phyloP scores from a whole-genome alignment of 2,329 filamentous ascomycete species.

The Whalleya microplaca region DNA sequence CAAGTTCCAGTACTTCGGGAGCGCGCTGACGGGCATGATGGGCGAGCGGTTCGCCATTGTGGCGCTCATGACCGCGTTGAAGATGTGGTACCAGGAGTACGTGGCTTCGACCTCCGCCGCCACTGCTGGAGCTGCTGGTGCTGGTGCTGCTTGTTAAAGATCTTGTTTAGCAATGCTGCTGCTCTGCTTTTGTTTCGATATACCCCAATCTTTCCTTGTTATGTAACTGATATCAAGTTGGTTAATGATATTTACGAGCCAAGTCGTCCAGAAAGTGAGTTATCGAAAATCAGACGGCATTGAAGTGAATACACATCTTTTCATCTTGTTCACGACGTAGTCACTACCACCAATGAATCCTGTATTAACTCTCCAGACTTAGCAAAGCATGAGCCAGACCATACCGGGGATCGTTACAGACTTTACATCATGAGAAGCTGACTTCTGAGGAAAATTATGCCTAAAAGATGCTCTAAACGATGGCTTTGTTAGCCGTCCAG shows the following conservation, averaged over 20 bases:
- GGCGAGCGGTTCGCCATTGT: constrained; percentile 27
- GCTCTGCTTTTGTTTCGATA: constrained; percentile 24
- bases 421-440: constrained; percentile 36
- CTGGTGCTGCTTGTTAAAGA: neutral
- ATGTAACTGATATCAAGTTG: neutral
- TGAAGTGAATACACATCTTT: too few species aligned
- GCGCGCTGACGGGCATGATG: constrained; percentile 26
- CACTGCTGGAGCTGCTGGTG: constrained; percentile 29
- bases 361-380: too few species aligned
- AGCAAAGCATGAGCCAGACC: constrained; percentile 36
- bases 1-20: constrained; percentile 29
- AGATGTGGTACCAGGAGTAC: constrained; percentile 15
- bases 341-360: too few species aligned
- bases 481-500: neutral
- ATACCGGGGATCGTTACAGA: constrained; percentile 30
- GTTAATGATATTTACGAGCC: too few species aligned
- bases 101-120: neutral
- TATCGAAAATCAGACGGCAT: too few species aligned
- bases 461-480: constrained; percentile 8
- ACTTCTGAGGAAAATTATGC: constrained; percentile 35
- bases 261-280: too few species aligned
- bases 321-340: too few species aligned
- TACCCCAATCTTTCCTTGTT: neutral
- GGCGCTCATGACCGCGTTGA: constrained; percentile 26
- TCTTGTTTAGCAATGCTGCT: constrained; percentile 30